Conservation (phyloP, 345 rosid species). For the Isatis tinctoria region DNA sequence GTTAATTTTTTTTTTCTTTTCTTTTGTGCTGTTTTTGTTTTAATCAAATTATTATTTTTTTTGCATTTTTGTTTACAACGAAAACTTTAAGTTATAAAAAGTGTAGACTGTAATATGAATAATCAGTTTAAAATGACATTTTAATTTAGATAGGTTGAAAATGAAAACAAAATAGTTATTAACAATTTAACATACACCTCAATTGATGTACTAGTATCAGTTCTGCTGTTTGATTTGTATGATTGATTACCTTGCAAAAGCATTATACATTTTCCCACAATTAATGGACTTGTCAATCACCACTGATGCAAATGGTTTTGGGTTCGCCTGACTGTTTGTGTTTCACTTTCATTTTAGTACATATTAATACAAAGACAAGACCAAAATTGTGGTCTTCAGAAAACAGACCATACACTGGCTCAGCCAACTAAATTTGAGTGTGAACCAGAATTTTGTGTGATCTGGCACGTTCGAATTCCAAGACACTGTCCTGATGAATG, state of each 20-base stretch:
- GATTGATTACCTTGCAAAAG: background rate
- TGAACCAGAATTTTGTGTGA: no score
- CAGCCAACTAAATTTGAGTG: background rate
- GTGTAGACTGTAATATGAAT: background rate
- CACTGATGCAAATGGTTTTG: background rate
- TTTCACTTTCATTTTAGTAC: background rate
- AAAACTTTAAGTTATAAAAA: background rate
- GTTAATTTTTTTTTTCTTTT: background rate
- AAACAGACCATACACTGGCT: background rate
- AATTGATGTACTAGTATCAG: background rate
- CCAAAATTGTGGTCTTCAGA: background rate
- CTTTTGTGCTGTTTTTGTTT: no score
- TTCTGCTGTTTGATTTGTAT: background rate
- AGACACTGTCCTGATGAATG: background rate
- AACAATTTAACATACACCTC: background rate
- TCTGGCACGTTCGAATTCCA: background rate
- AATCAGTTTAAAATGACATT: background rate
- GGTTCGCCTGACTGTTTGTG: background rate
- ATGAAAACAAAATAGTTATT: background rate
- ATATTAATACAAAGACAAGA: constrained; percentile 5
- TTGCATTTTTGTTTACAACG: background rate
- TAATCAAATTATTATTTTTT: background rate
- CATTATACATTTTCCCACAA: background rate
- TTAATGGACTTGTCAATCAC: background rate
- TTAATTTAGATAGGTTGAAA: background rate